phyloP scores from a whole-genome alignment of 2,329 filamentous ascomycete genomes.

The Daldinia sp. region DNA sequence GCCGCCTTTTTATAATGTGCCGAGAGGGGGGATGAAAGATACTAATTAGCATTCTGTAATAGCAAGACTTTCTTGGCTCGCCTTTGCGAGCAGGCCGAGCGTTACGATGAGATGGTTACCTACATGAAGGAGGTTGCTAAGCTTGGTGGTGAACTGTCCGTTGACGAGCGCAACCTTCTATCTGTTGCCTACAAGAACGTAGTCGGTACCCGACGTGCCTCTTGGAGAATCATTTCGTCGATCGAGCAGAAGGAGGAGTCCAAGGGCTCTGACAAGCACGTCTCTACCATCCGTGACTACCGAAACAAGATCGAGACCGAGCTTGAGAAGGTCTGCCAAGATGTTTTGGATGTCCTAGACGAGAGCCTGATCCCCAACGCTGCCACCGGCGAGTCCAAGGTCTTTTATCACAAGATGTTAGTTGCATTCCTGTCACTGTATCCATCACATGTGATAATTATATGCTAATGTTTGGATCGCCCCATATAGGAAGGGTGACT shows the following conservation, averaged over 20 bases:
- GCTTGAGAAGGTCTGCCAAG: slow-evolving; percentile 97
- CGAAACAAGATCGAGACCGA: slow-evolving; percentile 98
- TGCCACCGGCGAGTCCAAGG: slow-evolving; percentile 97
- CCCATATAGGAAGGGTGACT: slow-evolving; percentile 85
- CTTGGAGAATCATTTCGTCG: slow-evolving; percentile 99
- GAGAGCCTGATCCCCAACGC: slow-evolving; percentile 94
- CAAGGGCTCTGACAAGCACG: slow-evolving; percentile 96
- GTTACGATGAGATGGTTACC: slow-evolving; percentile 99
- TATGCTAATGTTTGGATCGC: slow-evolving; percentile 22
- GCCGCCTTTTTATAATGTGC: slow-evolving; percentile 23
- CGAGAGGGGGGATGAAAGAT: slow-evolving; percentile 3
- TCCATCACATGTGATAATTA: slow-evolving; percentile 2
- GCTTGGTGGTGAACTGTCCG: slow-evolving; percentile 79
- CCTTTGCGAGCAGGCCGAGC: slow-evolving; percentile 99
- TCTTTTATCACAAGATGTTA: slow-evolving; percentile 99
- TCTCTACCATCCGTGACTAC: slow-evolving; percentile 93
- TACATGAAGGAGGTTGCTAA: slow-evolving; percentile 99
- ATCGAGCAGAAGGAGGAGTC: slow-evolving; percentile 99
- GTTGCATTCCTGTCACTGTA: slow-evolving; percentile 49
- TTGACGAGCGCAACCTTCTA: slow-evolving; percentile 98
- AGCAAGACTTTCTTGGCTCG: slow-evolving; percentile 99
- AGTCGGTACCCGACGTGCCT: slow-evolving; percentile 95
- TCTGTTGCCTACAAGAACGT: slow-evolving; percentile 99
- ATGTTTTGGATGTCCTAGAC: slow-evolving; percentile 95
- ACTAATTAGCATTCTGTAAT: slow-evolving; percentile 43